Evolutionary conservation across 2,329 filamentous ascomycete genomes (phyloP), one percentile per base, ranked within the genome.

Genomic region (Huntiella abstrusa): DNA sequence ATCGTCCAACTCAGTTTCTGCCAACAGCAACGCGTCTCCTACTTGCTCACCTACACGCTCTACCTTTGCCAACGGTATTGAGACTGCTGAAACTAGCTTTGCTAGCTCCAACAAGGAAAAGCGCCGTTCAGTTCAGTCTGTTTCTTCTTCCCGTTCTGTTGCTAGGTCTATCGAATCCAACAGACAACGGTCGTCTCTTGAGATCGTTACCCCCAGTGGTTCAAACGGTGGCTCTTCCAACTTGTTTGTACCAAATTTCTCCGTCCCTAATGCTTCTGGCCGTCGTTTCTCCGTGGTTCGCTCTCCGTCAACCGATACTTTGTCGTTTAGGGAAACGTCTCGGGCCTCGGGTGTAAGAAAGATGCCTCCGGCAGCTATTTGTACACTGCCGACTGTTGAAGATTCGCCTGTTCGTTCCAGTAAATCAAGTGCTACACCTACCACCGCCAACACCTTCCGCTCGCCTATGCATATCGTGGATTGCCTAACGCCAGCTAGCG

Each of bases 21-120:
- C 71, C 49, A 79, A 75, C 3, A 60, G 73, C 19, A 67, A 64
- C 28, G 76, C 73, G 1, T 77, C 75, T 0, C 70, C 72, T 2
- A 64, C 70, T 12, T 66, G 63, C 47, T 78, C 75, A 1, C 75
- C 75, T 0, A 66, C 65, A 1, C 62, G 66, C 10, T 68, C 71
- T 33, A 71, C 62, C 46, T 75, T 74, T 47, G 39, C 48, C 6
- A 54, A 55, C 5, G 47, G 41, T 41, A 45, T 45, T 43, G 8
- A 62, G 70, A n/a, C 68, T 69, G 13, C 36, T 11, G 34, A 33
- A 15, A 33, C 37, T 3, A 17, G n/a, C n/a, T 28, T 73, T 47
- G 69, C 68, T 4, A 61, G 64, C 2, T 67, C 67, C 4, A 73
- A 73, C 15, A 54, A 63, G 32, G 66, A 67, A 51, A 64, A 70